Base-by-base conservation (phyloP, 768 basidiomycete genomes). In the Lentinula aciculospora region DNA sequence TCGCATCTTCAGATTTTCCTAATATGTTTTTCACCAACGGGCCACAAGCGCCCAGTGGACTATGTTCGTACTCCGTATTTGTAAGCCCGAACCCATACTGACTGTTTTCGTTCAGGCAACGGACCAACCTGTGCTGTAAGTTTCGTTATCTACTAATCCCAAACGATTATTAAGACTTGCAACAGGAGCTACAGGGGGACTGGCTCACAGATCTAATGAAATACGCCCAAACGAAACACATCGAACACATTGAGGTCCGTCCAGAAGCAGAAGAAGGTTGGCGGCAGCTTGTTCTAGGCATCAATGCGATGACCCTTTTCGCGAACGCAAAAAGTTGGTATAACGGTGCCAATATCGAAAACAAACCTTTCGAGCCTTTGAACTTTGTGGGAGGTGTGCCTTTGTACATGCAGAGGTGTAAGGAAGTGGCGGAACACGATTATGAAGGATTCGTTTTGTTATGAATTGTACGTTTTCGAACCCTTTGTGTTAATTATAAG, bases 11-110 rank as follows among this genome's bases (percentile, higher is more conserved):
- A n/a, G 50, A 56, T 5, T 64, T 56, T 40, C 63, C 63, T 1
- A 64, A 64, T 36, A 55, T 64, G 61, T 62, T 64, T 37, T 64
- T 58, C 42, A 40, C 49, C 3, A 62, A 54, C 29, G 63, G 61
- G 1, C 61, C 63, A 9, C 61, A 62, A 13, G 61, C 51, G 8
- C 61, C 59, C 10, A 62, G 59, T n/a, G 63, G 46, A 9, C 47
- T 62, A 19, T 55, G 58, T 34, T 60, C 57, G 37, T 61, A 53
- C 1, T 45, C 10, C 13, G 3, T 50, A 6, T 23, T 37, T 6
- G 7, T 23, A 6, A 21, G 12, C 17, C 9, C 4, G 2, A 23
- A 53, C 4, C 36, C 12, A 7, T 23, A 21, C 32, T 32, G 31
- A 21, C 29, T 13, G 10, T 50, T 23, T 34, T n/a, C 19, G 19